These are phyloP conservation scores for Leccinum variicolor DNA, from an alignment of 768 basidiomycete genomes.

Conservation along the genomic window DNA sequence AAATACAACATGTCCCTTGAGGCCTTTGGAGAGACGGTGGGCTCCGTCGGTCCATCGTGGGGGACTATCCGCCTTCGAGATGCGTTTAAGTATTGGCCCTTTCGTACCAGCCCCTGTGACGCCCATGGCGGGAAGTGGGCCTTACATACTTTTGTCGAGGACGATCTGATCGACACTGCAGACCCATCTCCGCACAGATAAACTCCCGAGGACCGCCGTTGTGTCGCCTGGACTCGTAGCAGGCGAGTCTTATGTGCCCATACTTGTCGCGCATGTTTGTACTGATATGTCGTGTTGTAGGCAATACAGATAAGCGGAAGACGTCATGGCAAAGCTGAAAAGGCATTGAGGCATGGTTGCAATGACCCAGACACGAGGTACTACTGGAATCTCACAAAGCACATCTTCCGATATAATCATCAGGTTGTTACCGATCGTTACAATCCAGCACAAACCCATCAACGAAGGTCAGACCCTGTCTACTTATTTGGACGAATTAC, in stretches of 20 bases:
- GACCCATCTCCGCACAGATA: slow-evolving; percentile 27
- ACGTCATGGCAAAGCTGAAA: slow-evolving; percentile 14
- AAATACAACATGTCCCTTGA: slow-evolving; percentile 40
- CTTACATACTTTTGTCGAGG: slow-evolving; percentile 40
- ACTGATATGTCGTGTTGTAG: slow-evolving; percentile 10
- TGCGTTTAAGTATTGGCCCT: slow-evolving; percentile 26
- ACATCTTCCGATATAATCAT: slow-evolving; percentile 47
- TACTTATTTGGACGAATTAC: not conserved
- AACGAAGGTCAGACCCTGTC: slow-evolving; percentile 23
- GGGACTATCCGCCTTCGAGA: slow-evolving; percentile 39
- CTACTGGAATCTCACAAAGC: no score
- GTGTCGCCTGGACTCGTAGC: slow-evolving; percentile 37
- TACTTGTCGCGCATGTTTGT: not conserved
- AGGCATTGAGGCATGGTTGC: no score
- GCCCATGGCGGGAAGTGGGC: slow-evolving; percentile 33
- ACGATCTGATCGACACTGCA: slow-evolving; percentile 40
- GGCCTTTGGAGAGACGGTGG: slow-evolving; percentile 37
- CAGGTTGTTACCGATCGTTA: slow-evolving; percentile 30
- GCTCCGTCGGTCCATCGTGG: slow-evolving; percentile 21
- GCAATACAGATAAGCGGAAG: slow-evolving; percentile 20
- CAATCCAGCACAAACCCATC: slow-evolving; percentile 29
- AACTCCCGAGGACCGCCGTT: slow-evolving; percentile 21
- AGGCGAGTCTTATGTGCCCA: slow-evolving; percentile 2
- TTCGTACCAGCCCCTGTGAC: slow-evolving; percentile 43
- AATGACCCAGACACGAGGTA: no score